These are phyloP conservation scores for Ogataea dorogensis DNA, from an alignment of 805 yeast species.

Conservation along the genomic window DNA sequence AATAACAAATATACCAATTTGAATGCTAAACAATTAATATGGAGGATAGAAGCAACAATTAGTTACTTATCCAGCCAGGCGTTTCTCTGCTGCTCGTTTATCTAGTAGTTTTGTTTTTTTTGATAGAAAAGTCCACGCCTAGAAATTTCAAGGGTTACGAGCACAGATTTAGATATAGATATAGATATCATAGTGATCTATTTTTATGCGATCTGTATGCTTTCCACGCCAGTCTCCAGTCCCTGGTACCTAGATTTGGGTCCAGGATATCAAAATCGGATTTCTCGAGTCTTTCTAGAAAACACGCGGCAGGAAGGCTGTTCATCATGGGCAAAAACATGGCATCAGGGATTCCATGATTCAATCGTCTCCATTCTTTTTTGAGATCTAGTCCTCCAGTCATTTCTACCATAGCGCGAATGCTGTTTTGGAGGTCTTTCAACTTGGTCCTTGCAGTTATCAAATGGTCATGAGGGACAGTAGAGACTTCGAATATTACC, in stretches of 20 bases:
- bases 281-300: constrained; percentile 57
- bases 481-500: constrained; percentile 66
- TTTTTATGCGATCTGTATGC: constrained; percentile 36
- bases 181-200: constrained; percentile 1
- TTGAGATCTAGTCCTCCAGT: constrained; percentile 16
- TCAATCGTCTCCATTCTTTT: constrained; percentile 37
- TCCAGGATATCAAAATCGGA: constrained; percentile 60
- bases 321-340: constrained; percentile 66
- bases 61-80: constrained; percentile 1
- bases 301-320: constrained; percentile 63
- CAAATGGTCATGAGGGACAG: constrained; percentile 77
- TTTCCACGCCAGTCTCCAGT: constrained; percentile 67
- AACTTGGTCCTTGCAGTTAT: constrained; percentile 64
- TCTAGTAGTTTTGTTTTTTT: constrained; percentile 9
- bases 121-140: constrained; percentile 7
- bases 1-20: not conserved
- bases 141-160: constrained; percentile 8
- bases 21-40: not conserved
- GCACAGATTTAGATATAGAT: constrained; percentile 5
- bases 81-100: constrained; percentile 2
- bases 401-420: constrained; percentile 32
- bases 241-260: constrained; percentile 44
- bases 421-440: constrained; percentile 36
- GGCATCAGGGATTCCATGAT: constrained; percentile 55
- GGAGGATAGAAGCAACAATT: constrained; percentile 1